These are phyloP conservation scores for Penicillium sp. DNA, from an alignment of 2,329 filamentous ascomycete species.

Conservation along the genomic window DNA sequence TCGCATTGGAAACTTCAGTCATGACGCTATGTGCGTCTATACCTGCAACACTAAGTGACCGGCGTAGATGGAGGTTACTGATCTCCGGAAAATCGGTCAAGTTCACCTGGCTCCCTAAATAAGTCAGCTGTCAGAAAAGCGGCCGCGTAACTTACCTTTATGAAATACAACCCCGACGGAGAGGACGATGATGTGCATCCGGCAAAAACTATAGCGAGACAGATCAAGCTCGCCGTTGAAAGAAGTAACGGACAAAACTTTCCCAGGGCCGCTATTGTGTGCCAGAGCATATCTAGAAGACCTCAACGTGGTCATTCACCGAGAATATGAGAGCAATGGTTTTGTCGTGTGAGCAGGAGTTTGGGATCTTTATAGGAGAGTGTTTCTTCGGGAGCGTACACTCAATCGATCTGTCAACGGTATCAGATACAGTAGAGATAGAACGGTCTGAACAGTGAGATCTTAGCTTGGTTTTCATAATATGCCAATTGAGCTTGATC, in stretches of 20 bases:
- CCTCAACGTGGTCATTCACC: too few relatives aligned
- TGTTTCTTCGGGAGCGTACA: too few relatives aligned
- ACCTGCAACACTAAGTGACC: not conserved
- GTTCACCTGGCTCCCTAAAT: not conserved
- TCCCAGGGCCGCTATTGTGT: not conserved
- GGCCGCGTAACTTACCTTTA: too few relatives aligned
- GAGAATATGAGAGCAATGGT: too few relatives aligned
- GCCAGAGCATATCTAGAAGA: not conserved
- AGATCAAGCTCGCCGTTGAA: slow-evolving; percentile 2
- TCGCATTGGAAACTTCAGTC: not conserved
- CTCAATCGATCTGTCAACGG: too few relatives aligned
- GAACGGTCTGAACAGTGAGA: too few relatives aligned
- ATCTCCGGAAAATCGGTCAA: not conserved
- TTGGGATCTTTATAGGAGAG: too few relatives aligned
- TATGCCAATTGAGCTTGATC: too few relatives aligned
- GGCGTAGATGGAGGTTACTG: not conserved
- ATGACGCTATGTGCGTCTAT: not conserved
- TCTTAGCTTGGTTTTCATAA: too few relatives aligned
- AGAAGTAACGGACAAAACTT: not conserved
- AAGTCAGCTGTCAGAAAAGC: too few relatives aligned
- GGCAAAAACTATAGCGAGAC: slow-evolving; percentile 4
- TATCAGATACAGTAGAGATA: too few relatives aligned
- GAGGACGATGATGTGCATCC: slow-evolving; percentile 8
- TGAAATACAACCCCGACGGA: slow-evolving; percentile 1
- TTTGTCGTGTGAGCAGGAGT: too few relatives aligned